These are phyloP conservation scores for Irpex lacteus DNA, from an alignment of 1,284 basidiomycete species.

Conservation along the genomic window DNA sequence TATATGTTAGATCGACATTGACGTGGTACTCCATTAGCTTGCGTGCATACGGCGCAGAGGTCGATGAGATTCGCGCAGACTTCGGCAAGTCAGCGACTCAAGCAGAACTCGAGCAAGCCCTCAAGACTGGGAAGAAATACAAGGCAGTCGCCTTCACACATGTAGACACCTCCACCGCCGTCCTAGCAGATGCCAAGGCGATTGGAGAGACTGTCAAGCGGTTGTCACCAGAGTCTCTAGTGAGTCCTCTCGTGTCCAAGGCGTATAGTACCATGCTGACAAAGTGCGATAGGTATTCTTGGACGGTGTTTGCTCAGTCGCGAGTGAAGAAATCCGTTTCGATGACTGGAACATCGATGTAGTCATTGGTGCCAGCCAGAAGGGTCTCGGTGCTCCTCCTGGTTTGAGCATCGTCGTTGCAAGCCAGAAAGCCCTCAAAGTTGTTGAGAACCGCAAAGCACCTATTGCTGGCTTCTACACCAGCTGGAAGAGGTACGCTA, in stretches of 20 bases:
- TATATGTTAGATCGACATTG: neutral
- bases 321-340: conserved; percentile 93
- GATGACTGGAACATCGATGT: conserved; percentile 95
- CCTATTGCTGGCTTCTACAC: conserved; percentile 85
- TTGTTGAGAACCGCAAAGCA: conserved; percentile 66
- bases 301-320: conserved; percentile 95
- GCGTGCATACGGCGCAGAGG: conserved; percentile 86
- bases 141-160: conserved; percentile 94
- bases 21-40: conserved; percentile 47
- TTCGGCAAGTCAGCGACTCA: conserved; percentile 76
- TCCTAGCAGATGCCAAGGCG: conserved; percentile 83
- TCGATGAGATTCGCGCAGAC: conserved; percentile 83
- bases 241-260: conserved; percentile 27
- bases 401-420: conserved; percentile 88
- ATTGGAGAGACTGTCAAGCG: conserved; percentile 75
- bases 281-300: conserved; percentile 60
- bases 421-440: conserved; percentile 78
- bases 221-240: conserved; percentile 86
- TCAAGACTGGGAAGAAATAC: conserved; percentile 76
- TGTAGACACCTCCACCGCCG: conserved; percentile 90
- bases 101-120: conserved; percentile 67
- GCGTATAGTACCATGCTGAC: neutral
- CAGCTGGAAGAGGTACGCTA: conserved; percentile 75
- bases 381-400: conserved; percentile 94
- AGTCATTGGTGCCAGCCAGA: conserved; percentile 89